phyloP scores from a whole-genome alignment of 352 stramenopile species.

The Phytopythium ostracodes region DNA sequence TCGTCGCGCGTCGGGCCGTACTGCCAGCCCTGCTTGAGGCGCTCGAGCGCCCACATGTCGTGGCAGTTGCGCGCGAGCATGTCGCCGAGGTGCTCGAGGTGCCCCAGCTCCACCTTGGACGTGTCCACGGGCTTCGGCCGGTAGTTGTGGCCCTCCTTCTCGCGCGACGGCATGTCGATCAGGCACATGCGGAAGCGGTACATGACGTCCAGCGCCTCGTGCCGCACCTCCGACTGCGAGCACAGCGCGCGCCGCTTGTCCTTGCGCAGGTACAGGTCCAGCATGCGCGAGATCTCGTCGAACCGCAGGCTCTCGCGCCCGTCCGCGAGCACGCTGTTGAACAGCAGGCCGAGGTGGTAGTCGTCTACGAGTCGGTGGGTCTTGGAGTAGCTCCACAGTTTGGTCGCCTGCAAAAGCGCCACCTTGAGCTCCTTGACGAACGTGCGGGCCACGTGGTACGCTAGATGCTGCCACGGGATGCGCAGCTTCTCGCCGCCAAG shows the following conservation, averaged over 20 bases:
- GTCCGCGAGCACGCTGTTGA: slow-evolving; percentile 70
- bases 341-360: slow-evolving; percentile 78
- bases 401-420: slow-evolving; percentile 68
- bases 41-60: slow-evolving; percentile 84
- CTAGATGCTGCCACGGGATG: slow-evolving; percentile 73
- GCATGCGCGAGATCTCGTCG: slow-evolving; percentile 82
- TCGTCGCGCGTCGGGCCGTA: slow-evolving; percentile 73
- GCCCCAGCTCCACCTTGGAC: slow-evolving; percentile 59
- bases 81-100: slow-evolving; percentile 67
- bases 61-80: slow-evolving; percentile 83
- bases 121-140: slow-evolving; percentile 83
- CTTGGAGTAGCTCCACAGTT: slow-evolving; percentile 81
- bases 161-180: slow-evolving; percentile 86
- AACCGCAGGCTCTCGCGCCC: slow-evolving; percentile 73
- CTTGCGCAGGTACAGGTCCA: slow-evolving; percentile 80
- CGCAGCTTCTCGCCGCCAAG: slow-evolving; percentile 81
- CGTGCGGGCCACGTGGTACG: slow-evolving; percentile 62
- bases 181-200: slow-evolving; percentile 86
- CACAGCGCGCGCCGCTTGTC: slow-evolving; percentile 66
- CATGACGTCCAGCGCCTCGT: slow-evolving; percentile 83
- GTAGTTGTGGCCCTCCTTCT: slow-evolving; percentile 88
- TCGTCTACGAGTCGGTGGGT: slow-evolving; percentile 67
- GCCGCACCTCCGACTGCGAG: slow-evolving; percentile 66
- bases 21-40: slow-evolving; percentile 81
- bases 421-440: slow-evolving; percentile 74